Evolutionary conservation across 75 land plant species (phyloP).

Genomic region (Sequoiadendron giganteum): DNA sequence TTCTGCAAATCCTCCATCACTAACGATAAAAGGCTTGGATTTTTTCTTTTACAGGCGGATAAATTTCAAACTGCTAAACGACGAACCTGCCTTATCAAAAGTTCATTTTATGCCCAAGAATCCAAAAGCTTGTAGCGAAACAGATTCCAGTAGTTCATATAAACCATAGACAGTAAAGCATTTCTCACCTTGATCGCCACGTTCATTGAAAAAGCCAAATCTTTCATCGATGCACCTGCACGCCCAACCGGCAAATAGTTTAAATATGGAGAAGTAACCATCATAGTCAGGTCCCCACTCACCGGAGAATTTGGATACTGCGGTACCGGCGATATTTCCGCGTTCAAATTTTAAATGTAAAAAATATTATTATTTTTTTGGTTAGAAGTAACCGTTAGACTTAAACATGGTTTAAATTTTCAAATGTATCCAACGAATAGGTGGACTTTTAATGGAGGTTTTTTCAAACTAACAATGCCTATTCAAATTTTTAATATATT

Average conservation of each 20-base stretch:
- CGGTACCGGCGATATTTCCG: background rate
- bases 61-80: background rate
- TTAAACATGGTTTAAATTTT: too few relatives aligned
- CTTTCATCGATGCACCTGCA: background rate
- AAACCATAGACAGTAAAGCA: background rate
- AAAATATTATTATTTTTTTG: too few relatives aligned
- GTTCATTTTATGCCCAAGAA: background rate
- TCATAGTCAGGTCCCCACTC: background rate
- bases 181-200: background rate
- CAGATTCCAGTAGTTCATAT: background rate
- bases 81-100: background rate
- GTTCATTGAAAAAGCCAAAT: background rate
- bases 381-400: background rate
- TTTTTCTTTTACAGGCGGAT: background rate
- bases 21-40: background rate
- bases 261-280: background rate
- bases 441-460: too few relatives aligned
- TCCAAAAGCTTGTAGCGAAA: background rate
- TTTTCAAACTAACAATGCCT: too few relatives aligned
- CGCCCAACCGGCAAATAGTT: background rate
- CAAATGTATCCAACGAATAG: too few relatives aligned
- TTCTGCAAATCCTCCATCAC: background rate
- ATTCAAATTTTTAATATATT: too few relatives aligned
- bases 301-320: background rate
- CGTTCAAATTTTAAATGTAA: too few relatives aligned